A percentile compares a stretch with the other conserved stretches of the same genome.
Evolutionary conservation across 179 eudicot genomes (phyloP).

Genomic region (Patellifolia procumbens): DNA sequence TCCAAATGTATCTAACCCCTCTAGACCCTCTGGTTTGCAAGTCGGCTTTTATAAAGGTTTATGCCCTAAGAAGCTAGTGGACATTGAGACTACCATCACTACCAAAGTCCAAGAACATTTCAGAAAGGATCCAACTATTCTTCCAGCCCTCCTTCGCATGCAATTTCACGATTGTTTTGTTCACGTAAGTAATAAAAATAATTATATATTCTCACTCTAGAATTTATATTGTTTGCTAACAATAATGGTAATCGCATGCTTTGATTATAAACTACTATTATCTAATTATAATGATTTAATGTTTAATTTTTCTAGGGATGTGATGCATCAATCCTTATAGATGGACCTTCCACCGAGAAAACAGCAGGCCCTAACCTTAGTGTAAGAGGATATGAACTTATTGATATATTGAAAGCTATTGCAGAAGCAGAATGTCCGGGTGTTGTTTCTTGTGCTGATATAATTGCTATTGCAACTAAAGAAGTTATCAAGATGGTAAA

Average conservation of each 20-base stretch:
- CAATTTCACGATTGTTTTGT: too few species aligned
- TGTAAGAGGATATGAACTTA: conserved; percentile 43
- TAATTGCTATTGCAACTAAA: too few species aligned
- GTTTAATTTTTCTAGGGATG: conserved; percentile 32
- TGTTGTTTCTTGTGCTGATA: conserved; percentile 60
- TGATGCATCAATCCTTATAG: conserved; percentile 54
- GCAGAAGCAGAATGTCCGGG: conserved; percentile 48
- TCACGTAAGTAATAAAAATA: too few species aligned
- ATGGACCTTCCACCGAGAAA: too few species aligned
- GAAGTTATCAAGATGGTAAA: too few species aligned
- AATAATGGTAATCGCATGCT: background rate
- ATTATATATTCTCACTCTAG: too few species aligned
- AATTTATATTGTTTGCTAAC: background rate
- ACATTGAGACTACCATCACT: background rate
- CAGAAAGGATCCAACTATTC: background rate
- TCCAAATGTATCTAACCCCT: background rate
- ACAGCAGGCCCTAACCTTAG: too few species aligned
- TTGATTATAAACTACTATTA: background rate
- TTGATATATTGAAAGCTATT: conserved; percentile 42
- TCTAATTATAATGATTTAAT: background rate
- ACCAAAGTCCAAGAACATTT: background rate
- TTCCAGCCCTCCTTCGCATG: background rate
- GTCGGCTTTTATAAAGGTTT: too few species aligned
- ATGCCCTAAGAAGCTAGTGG: too few species aligned
- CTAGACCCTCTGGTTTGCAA: too few species aligned